Evolutionary conservation across 1,284 basidiomycete genomes (phyloP).

Genomic region (Cerioporus squamosus): DNA sequence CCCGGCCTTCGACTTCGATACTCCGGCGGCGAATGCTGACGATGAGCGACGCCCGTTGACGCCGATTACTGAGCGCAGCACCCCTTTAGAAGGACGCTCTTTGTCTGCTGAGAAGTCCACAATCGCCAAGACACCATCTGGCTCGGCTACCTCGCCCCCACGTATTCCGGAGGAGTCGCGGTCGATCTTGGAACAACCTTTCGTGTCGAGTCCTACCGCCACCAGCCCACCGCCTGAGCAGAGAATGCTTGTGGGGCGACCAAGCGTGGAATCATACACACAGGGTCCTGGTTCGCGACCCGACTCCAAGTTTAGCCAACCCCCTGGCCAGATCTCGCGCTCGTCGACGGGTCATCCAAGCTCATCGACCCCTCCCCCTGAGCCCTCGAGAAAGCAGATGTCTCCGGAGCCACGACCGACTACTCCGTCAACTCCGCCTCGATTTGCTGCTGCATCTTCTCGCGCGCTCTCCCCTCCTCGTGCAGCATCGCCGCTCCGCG

Average conservation of each 20-base stretch:
- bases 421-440: constrained; percentile 15
- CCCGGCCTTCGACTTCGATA: constrained; percentile 39
- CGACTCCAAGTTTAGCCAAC: constrained; percentile 38
- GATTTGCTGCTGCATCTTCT: constrained; percentile 3
- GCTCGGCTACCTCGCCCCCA: constrained; percentile 9
- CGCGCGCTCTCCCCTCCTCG: constrained; percentile 16
- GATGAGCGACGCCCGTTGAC: constrained; percentile 33
- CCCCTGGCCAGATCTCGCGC: constrained; percentile 18
- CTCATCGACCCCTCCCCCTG: constrained; percentile 18
- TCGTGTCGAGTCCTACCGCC: constrained; percentile 26
- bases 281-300: constrained; percentile 32
- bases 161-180: constrained; percentile 19
- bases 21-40: constrained; percentile 4
- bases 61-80: constrained; percentile 39
- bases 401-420: constrained; percentile 19
- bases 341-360: constrained; percentile 18
- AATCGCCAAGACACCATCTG: neutral
- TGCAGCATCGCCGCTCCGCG: constrained; percentile 10
- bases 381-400: constrained; percentile 19
- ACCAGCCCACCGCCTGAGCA: constrained; percentile 18
- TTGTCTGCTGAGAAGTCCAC: constrained; percentile 21
- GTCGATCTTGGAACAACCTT: constrained; percentile 17
- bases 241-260: constrained; percentile 12
- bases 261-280: constrained; percentile 28
- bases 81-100: constrained; percentile 27